Evolutionary conservation across 2,329 filamentous ascomycete species (phyloP), one percentile per base, ranked within the genome.

Genomic region (Fusarium sp.): DNA sequence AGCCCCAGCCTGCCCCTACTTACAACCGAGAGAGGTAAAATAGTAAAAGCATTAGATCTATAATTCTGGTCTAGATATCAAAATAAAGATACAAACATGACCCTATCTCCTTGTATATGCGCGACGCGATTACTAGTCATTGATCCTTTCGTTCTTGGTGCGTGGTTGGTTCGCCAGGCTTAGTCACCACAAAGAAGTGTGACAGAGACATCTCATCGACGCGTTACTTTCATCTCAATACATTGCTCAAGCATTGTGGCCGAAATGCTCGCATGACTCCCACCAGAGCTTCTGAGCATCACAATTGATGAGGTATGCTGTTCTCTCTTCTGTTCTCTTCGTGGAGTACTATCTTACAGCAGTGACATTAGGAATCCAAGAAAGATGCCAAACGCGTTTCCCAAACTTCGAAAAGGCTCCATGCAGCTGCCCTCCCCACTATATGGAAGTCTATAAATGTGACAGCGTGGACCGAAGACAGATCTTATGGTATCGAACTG

Each of bases 1-100:
- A 68, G 40, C 72, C 72, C 2, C 45, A 52, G 17, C 48, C 56
- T 22, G 51, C 59, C 15, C 38, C 49, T 2, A 73, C 36, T 13
- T 73, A 15, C 6, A 68, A 60, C 33, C 71, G 71, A 14, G 71
- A 73, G 24, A 72, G 71, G 45, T 72, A 63, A 34, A 59, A 39
- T 18, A 39, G 24, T 28, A 31, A 44, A 44, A 44, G 42, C 5
- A 9, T 13, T 6, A 1, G 6, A 17, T 26, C 22, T 26, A 14
- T 26, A 8, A 7, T 13, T 13, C 15, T 9, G 7, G 20, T 66
- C 45, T 53, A 54, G 36, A 49, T 36, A 65, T 36, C 28, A 22
- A 49, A 18, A 33, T 49, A 44, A 53, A 53, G 17, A 53, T 42
- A 10, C 8, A 11, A 28, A 40, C 20, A 1, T 38, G 20, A 43